These are phyloP conservation scores for Combretum micranthum DNA, from an alignment of 345 rosid genomes.

Conservation along the genomic window DNA sequence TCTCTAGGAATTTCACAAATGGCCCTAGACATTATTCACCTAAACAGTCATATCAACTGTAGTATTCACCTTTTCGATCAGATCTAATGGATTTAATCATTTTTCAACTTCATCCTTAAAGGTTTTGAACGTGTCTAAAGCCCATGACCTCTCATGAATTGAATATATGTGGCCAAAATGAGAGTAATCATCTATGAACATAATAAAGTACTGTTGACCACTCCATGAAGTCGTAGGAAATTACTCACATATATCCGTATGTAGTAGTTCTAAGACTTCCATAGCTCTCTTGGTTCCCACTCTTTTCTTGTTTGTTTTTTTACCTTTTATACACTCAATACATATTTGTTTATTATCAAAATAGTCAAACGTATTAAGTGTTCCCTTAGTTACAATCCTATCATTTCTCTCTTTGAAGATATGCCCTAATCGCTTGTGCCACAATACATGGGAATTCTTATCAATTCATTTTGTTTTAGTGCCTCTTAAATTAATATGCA, in stretches of 20 bases:
- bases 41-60: background rate
- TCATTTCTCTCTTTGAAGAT: background rate
- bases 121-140: no score
- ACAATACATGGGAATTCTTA: background rate
- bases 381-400: background rate
- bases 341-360: background rate
- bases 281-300: constrained; percentile 3
- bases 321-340: constrained; percentile 4
- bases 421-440: background rate
- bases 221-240: constrained; percentile 1
- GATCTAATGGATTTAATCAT: no score
- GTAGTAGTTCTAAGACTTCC: constrained; percentile 8
- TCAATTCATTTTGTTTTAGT: background rate
- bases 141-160: no score
- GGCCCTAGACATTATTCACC: constrained; percentile 4
- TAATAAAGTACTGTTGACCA: constrained; percentile 1
- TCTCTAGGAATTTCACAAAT: constrained; percentile 7
- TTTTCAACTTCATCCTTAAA: no score
- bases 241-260: background rate
- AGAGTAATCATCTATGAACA: background rate
- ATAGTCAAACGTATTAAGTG: background rate
- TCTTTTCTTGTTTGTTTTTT: constrained; percentile 1
- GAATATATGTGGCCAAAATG: background rate
- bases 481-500: no score
- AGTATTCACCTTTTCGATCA: background rate